A percentile compares a stretch with the other conserved stretches of the same genome.
Evolutionary conservation across 2,329 filamentous ascomycete species (phyloP).

Genomic region (Pyrenophora tritici-repentis): DNA sequence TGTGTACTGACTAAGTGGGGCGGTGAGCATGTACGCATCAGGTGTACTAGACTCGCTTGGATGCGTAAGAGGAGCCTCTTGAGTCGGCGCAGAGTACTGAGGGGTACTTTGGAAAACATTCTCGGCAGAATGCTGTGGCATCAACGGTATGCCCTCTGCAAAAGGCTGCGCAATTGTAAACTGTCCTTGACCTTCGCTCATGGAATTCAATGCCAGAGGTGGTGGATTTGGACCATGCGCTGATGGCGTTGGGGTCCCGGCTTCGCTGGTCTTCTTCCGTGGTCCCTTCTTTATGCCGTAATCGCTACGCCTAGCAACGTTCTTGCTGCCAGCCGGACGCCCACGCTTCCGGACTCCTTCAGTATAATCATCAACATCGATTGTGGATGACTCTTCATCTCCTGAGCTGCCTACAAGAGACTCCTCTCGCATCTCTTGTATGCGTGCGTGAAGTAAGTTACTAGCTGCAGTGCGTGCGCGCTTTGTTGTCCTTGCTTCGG

Average conservation of each 20-base stretch:
- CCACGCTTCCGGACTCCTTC: constrained; percentile 38
- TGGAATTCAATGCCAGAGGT: constrained; percentile 39
- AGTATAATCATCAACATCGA: constrained; percentile 36
- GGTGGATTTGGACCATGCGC: constrained; percentile 31
- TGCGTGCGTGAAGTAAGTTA: constrained; percentile 48
- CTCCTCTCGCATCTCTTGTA: constrained; percentile 53
- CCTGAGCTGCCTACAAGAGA: constrained; percentile 46
- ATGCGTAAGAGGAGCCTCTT: constrained; percentile 27
- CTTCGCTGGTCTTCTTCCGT: constrained; percentile 43
- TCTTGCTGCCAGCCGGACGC: constrained; percentile 54
- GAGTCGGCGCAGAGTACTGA: constrained; percentile 28
- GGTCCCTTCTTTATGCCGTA: constrained; percentile 57
- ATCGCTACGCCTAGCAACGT: constrained; percentile 52
- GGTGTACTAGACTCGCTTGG: constrained; percentile 33
- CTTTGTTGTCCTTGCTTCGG: constrained; percentile 38
- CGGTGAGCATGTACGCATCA: constrained; percentile 44
- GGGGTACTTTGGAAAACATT: constrained; percentile 44
- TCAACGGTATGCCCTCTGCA: constrained; percentile 21
- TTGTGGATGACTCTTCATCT: constrained; percentile 41
- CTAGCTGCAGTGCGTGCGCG: constrained; percentile 34
- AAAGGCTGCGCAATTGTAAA: constrained; percentile 42
- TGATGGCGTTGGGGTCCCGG: constrained; percentile 25
- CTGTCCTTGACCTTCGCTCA: constrained; percentile 47
- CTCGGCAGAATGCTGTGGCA: constrained; percentile 37
- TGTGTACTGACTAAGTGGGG: constrained; percentile 41